Percentiles rank a stretch among this genome's conserved stretches.
Evolutionary conservation across 2,329 filamentous ascomycete genomes (phyloP).

Genomic region (Dryadomyces sulphureus): DNA sequence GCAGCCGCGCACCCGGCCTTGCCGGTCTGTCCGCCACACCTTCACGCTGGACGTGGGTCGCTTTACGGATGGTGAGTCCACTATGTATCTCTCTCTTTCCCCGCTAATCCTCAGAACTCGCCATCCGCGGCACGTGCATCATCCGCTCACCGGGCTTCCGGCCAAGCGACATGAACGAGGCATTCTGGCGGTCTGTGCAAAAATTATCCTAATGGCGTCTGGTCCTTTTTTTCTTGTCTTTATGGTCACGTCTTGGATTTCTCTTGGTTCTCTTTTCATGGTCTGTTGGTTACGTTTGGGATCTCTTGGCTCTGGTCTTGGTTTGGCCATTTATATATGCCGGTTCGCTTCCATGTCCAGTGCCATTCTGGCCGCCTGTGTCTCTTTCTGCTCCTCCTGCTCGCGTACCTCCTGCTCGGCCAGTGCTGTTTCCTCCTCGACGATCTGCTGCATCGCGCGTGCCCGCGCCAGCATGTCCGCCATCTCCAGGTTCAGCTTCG

Average conservation of each 20-base stretch:
- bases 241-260: not conserved
- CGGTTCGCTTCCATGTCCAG: too few species aligned
- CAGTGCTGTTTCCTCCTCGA: constrained; percentile 22
- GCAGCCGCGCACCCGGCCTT: too few species aligned
- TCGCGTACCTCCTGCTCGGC: constrained; percentile 12
- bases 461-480: constrained; percentile 26
- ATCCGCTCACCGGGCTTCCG: constrained; percentile 18
- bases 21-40: not conserved
- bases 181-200: constrained; percentile 10
- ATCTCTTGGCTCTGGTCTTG: too few species aligned
- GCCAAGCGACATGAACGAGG: constrained; percentile 15
- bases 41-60: constrained; percentile 13
- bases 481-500: constrained; percentile 17
- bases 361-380: not conserved
- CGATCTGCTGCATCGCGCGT: constrained; percentile 24
- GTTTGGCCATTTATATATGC: too few species aligned
- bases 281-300: too few species aligned
- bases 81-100: too few species aligned
- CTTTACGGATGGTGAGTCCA: constrained; percentile 14
- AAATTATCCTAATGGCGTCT: not conserved
- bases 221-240: not conserved
- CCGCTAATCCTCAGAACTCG: constrained; percentile 15
- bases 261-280: not conserved
- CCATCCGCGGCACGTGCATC: constrained; percentile 15
- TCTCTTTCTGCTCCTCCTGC: constrained; percentile 1